Conservation (phyloP, 306 rosid genomes). For the Vachellia collinsii region DNA sequence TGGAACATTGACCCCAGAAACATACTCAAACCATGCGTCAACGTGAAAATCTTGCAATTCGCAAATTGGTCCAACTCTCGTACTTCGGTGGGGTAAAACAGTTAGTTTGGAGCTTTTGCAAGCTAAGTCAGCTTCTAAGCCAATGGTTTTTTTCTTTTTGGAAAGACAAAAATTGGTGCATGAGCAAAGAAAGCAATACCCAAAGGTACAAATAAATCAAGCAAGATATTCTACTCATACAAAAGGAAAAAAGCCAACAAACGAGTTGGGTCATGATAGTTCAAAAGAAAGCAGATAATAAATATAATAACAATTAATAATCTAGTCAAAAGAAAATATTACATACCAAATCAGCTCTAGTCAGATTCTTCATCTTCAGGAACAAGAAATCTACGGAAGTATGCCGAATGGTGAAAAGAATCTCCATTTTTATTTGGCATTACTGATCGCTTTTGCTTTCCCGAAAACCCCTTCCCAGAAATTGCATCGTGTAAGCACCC, state of each 20-base stretch:
- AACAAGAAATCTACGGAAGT: slow-evolving; percentile 70
- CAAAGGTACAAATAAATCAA: not conserved
- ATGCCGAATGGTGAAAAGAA: slow-evolving; percentile 57
- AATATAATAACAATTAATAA: not conserved
- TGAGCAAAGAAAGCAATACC: not conserved
- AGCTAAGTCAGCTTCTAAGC: not conserved
- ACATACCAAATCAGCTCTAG: slow-evolving; percentile 40
- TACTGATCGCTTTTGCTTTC: slow-evolving; percentile 64
- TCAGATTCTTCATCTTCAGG: slow-evolving; percentile 61
- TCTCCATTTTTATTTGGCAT: slow-evolving; percentile 49
- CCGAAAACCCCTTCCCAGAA: slow-evolving; percentile 68
- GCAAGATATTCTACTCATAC: not conserved
- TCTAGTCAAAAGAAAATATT: not conserved
- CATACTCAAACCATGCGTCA: not conserved
- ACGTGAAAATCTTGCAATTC: not conserved
- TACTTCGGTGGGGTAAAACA: not conserved
- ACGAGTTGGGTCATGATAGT: not conserved
- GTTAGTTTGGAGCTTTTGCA: not conserved
- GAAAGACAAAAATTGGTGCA: not conserved
- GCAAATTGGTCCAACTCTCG: not conserved
- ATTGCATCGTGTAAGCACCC: slow-evolving; percentile 74
- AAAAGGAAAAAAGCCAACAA: not conserved
- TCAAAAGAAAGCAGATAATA: slow-evolving; percentile 9
- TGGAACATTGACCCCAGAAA: not conserved
- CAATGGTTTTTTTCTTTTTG: not conserved